Percentiles rank a stretch among this genome's conserved stretches.
Evolutionary conservation across 768 basidiomycete genomes (phyloP).

Genomic region (Suillus subluteus): DNA sequence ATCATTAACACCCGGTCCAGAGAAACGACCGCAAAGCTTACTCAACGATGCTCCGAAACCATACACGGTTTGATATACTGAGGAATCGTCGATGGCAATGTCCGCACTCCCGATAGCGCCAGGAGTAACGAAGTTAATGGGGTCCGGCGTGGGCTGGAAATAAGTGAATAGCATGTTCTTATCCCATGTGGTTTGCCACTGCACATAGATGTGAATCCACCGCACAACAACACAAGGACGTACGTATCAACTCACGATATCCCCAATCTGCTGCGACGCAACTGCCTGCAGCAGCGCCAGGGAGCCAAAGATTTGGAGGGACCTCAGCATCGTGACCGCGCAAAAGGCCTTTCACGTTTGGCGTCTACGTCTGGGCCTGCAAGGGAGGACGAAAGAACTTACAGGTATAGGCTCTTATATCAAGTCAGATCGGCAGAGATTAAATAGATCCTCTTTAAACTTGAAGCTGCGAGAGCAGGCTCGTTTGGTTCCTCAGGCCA

Average conservation of each 20-base stretch:
- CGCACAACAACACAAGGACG: conserved; percentile 7
- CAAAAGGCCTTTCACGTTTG: not conserved
- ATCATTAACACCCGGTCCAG: conserved; percentile 10
- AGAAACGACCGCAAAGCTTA: conserved; percentile 31
- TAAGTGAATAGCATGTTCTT: conserved; percentile 34
- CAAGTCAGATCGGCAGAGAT: not conserved
- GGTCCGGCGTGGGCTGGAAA: conserved; percentile 31
- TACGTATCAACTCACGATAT: conserved; percentile 44
- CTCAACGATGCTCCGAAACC: conserved; percentile 74
- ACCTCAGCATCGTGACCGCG: not conserved
- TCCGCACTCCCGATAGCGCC: conserved; percentile 61
- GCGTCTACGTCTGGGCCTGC: not conserved
- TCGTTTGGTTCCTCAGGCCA: not conserved
- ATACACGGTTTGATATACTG: conserved; percentile 61
- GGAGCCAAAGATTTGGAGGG: conserved; percentile 11
- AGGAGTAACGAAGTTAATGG: conserved; percentile 43
- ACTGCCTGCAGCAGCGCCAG: conserved; percentile 26
- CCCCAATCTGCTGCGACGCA: conserved; percentile 56
- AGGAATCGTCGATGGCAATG: conserved; percentile 60
- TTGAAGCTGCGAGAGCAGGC: not conserved
- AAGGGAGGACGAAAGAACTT: not conserved
- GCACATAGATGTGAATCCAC: conserved; percentile 5
- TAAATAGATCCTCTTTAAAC: not conserved
- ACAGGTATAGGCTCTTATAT: not conserved
- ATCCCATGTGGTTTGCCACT: conserved; percentile 62